Evolutionary conservation across 441 rosid species (phyloP).

Genomic region (Manihot esculenta): DNA sequence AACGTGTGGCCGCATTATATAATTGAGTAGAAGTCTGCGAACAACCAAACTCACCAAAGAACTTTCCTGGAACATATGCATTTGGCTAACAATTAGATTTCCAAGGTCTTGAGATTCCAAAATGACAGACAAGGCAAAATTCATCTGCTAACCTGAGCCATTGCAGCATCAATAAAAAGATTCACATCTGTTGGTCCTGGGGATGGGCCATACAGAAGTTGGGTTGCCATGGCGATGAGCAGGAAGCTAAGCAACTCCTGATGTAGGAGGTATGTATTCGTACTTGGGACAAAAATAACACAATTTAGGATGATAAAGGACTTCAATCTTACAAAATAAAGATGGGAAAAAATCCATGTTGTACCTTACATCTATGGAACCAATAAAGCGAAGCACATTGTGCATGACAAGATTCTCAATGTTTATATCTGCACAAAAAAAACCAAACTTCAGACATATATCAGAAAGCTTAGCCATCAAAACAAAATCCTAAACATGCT

Average conservation of each 20-base stretch:
- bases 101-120: constrained; percentile 3
- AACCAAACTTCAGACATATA: constrained; percentile 24
- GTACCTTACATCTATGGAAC: constrained; percentile 83
- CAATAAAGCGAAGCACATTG: constrained; percentile 69
- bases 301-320: constrained; percentile 31
- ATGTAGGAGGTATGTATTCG: constrained; percentile 69
- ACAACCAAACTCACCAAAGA: constrained; percentile 68
- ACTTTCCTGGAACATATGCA: constrained; percentile 57
- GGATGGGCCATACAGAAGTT: constrained; percentile 79
- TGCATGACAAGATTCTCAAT: constrained; percentile 75
- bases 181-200: constrained; percentile 73
- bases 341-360: constrained; percentile 10
- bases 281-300: constrained; percentile 53
- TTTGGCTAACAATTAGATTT: constrained; percentile 10
- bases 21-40: constrained; percentile 66
- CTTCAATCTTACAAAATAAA: constrained; percentile 5
- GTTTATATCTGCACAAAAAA: constrained; percentile 62
- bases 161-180: constrained; percentile 89
- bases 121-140: constrained; percentile 16
- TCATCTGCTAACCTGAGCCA: constrained; percentile 65
- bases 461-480: neutral
- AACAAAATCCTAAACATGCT: neutral
- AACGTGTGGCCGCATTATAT: constrained; percentile 55
- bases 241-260: constrained; percentile 92
- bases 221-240: constrained; percentile 89